Conservation (phyloP, 2,329 filamentous ascomycete species). For the Magnaporthiopsis incrustans region DNA sequence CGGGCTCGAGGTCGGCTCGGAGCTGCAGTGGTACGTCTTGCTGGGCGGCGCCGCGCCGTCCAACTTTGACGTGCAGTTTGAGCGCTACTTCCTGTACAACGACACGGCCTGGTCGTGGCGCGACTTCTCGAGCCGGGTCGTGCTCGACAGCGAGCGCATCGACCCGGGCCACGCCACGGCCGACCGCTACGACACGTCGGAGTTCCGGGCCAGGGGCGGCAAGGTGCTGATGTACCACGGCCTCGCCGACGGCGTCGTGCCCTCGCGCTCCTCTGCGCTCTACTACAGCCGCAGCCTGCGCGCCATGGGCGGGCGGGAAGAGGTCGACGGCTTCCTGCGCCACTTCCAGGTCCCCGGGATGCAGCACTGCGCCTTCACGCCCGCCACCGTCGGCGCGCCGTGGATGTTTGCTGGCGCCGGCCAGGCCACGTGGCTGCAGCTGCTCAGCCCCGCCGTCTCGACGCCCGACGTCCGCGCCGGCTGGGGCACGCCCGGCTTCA, state of each 20-base stretch:
- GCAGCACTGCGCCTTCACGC: conserved; percentile 33
- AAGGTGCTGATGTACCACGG: conserved; percentile 36
- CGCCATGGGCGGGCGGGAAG: conserved; percentile 25
- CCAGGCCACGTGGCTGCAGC: conserved; percentile 16
- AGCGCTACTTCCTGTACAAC: conserved; percentile 20
- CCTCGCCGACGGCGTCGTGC: conserved; percentile 27
- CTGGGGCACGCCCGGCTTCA: conserved; percentile 24
- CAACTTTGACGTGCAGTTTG: conserved; percentile 19
- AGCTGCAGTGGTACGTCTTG: conserved; percentile 17
- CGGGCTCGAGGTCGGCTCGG: conserved; percentile 38
- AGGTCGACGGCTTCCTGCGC: conserved; percentile 31
- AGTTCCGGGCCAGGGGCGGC: conserved; percentile 25
- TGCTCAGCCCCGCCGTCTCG: neutral
- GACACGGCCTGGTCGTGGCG: conserved; percentile 22
- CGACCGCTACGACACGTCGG: conserved; percentile 18
- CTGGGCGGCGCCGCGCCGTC: conserved; percentile 14
- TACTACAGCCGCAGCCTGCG: conserved; percentile 25
- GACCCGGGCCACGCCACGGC: conserved; percentile 23
- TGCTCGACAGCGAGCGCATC: conserved; percentile 16
- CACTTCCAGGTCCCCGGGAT: conserved; percentile 44
- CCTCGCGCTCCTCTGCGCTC: conserved; percentile 20
- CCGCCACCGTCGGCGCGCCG: conserved; percentile 21
- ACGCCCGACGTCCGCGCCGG: conserved; percentile 16
- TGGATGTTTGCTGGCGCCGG: conserved; percentile 25
- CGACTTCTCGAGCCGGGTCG: conserved; percentile 19